phyloP scores from a whole-genome alignment of 805 yeast species.

The Phaffomyces opuntiae region DNA sequence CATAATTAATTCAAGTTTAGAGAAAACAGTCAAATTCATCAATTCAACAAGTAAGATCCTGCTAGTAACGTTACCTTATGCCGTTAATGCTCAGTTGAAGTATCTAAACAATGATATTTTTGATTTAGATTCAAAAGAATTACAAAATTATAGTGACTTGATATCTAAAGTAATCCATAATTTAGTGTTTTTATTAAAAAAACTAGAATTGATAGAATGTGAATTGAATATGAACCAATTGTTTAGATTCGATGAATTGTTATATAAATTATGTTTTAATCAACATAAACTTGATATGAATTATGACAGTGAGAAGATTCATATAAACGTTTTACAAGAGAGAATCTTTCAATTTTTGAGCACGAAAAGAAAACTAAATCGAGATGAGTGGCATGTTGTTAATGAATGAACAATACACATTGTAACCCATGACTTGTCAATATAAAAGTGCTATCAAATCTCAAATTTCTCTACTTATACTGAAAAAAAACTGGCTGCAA shows the following conservation, averaged over 20 bases:
- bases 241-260: slow-evolving; percentile 16
- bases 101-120: slow-evolving; percentile 7
- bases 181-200: slow-evolving; percentile 7
- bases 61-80: slow-evolving; percentile 12
- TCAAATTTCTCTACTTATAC: no score
- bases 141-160: slow-evolving; percentile 8
- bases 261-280: slow-evolving; percentile 18
- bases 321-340: no score
- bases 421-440: no score
- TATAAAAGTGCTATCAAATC: no score
- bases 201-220: slow-evolving; percentile 9
- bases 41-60: slow-evolving; percentile 13
- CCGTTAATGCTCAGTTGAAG: slow-evolving; percentile 7
- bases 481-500: not conserved
- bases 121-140: slow-evolving; percentile 12
- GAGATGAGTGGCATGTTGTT: slow-evolving; percentile 23
- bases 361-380: slow-evolving; percentile 10
- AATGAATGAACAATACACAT: not conserved
- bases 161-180: slow-evolving; percentile 13
- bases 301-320: no score
- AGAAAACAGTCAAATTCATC: slow-evolving; percentile 13
- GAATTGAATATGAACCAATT: slow-evolving; percentile 8
- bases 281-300: slow-evolving; percentile 5
- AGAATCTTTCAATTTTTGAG: not conserved
- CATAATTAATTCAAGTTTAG: slow-evolving; percentile 13